Evolutionary conservation across 2,329 filamentous ascomycete species (phyloP), one percentile per base, ranked within the genome.

Genomic region (Epichloe uncinata): DNA sequence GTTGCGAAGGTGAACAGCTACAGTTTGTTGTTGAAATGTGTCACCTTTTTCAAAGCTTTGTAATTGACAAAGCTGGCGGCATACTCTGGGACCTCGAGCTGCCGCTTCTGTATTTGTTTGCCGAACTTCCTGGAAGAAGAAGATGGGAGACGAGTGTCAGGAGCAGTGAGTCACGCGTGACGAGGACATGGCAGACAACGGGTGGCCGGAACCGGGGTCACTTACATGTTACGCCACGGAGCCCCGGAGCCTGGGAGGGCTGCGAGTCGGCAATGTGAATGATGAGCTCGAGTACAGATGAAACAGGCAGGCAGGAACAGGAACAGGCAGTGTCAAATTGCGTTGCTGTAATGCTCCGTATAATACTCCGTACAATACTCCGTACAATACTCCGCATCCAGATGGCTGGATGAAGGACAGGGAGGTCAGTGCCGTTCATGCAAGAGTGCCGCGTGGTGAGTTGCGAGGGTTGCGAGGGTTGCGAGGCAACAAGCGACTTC

Each of bases 41-140:
- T 34, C 65, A 95, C 93, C 87, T 97, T 97, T 71, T 98, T 98
- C 60, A 98, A 76, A 53, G 89, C 90, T 73, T 98, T 98, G 75
- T 98, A 98, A 71, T 98, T 96, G 60, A 97, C 90, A 66, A 98
- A 98, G 70, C 90, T 96, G 56, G 91, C 89, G 54, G 93, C 91
- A 84, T 98, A 98, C 78, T 98, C 93, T 53, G 93, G 93, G 53
- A 98, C 90, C 68, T 98, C 93, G 63, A 98, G 87, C 78, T 98
- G 93, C 66, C 90, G 85, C 75, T 95, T 95, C 75, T 97, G 93
- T 59, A 98, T 95, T 67, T 96, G 88, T 76, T 98, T 98, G 69
- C 93, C 93, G 74, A 98, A 98, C 80, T 98, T 98, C 93, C 91
- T 98, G 62, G 47, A 55, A 52, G 48, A 33, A 45, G 45, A n/a